Evolutionary conservation across 768 basidiomycete species (phyloP).

Genomic region (Phlebiopsis gigantea): DNA sequence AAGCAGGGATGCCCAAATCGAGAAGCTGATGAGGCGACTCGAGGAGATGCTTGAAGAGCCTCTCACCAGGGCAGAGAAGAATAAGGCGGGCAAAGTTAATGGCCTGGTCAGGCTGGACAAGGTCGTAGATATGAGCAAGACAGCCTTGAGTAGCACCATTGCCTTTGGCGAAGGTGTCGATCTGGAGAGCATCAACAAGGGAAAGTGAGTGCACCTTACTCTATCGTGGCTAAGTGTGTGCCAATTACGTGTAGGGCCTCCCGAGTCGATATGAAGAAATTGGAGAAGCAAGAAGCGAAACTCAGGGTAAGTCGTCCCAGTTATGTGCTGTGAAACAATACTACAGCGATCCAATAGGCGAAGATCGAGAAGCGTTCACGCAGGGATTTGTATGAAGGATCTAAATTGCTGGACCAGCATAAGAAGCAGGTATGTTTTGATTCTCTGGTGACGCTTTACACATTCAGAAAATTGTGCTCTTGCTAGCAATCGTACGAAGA

Average conservation of each 20-base stretch:
- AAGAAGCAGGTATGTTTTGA: constrained; percentile 66
- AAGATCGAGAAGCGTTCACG: constrained; percentile 96
- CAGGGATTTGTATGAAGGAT: constrained; percentile 91
- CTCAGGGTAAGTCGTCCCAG: constrained; percentile 51
- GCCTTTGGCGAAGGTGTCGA: constrained; percentile 80
- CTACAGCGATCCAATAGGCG: constrained; percentile 45
- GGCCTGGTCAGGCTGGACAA: constrained; percentile 76
- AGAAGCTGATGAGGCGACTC: constrained; percentile 63
- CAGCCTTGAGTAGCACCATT: constrained; percentile 69
- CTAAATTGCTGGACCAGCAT: constrained; percentile 88
- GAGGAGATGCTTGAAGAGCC: constrained; percentile 61
- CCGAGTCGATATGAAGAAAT: constrained; percentile 89
- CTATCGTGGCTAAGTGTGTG: not conserved
- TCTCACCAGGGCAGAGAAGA: constrained; percentile 49
- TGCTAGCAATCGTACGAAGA: constrained; percentile 93
- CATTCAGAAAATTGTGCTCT: not conserved
- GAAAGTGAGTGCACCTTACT: constrained; percentile 52
- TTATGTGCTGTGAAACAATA: too few species aligned
- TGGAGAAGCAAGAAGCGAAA: constrained; percentile 97
- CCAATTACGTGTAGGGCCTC: constrained; percentile 52
- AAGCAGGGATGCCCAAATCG: constrained; percentile 49
- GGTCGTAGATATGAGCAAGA: constrained; percentile 85
- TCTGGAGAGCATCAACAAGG: constrained; percentile 89
- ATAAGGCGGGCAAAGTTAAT: constrained; percentile 39
- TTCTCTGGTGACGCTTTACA: not conserved